These are phyloP conservation scores for Trichoderma oligosporum DNA, from an alignment of 2,329 filamentous ascomycete genomes.

Conservation along the genomic window DNA sequence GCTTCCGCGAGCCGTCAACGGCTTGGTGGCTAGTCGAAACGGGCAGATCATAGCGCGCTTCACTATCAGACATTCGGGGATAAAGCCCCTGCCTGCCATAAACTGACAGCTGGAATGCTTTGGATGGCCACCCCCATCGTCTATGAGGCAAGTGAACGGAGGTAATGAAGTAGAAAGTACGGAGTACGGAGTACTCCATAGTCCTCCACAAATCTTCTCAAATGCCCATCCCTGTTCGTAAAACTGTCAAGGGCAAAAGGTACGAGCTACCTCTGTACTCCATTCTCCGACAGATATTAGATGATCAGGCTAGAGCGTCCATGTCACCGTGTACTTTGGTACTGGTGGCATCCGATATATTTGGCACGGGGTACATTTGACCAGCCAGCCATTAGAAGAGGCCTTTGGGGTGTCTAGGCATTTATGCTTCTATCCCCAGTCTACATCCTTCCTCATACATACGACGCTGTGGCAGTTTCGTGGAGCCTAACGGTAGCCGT, in stretches of 20 bases:
- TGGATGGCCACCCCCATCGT: not conserved
- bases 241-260: not conserved
- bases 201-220: not conserved
- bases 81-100: not conserved
- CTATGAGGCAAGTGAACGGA: not conserved
- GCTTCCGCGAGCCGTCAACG: conserved; percentile 10
- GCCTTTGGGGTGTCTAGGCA: not conserved
- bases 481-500: not conserved
- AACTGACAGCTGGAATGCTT: conserved; percentile 4
- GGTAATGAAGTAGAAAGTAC: not conserved
- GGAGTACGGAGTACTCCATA: too few relatives aligned
- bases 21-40: not conserved
- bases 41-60: not conserved
- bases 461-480: not conserved
- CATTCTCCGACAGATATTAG: not conserved
- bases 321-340: not conserved
- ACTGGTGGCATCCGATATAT: not conserved
- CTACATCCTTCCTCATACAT: conserved; percentile 2
- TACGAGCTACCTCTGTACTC: not conserved
- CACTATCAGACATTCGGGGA: conserved; percentile 5
- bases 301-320: not conserved
- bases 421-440: not conserved
- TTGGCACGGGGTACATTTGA: not conserved
- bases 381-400: conserved; percentile 9
- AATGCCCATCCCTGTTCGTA: not conserved